Evolutionary conservation across 305 asterid species (phyloP).

Genomic region (Fraxinus velutina): DNA sequence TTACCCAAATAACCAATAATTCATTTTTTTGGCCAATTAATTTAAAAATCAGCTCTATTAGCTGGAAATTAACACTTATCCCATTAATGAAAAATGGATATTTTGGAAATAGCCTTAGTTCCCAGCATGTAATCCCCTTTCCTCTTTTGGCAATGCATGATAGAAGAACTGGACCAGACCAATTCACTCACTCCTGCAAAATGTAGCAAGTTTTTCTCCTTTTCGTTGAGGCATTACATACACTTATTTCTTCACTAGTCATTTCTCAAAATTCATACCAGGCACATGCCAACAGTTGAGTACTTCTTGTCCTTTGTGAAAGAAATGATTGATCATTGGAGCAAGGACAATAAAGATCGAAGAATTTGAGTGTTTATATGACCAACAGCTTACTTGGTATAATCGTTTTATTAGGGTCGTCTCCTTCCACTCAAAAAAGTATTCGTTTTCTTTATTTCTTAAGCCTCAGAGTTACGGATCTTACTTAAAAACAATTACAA

Average conservation of each 20-base stretch:
- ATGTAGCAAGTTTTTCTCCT: conserved; percentile 6
- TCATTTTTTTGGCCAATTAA: background rate
- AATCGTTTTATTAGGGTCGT: background rate
- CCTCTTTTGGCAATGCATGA: background rate
- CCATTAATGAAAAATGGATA: background rate
- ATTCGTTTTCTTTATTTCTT: background rate
- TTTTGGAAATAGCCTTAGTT: background rate
- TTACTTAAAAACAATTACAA: background rate
- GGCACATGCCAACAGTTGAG: background rate
- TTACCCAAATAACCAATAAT: background rate
- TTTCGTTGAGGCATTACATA: conserved; percentile 23
- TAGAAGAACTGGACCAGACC: background rate
- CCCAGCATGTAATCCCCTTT: background rate
- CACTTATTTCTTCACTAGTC: conserved; percentile 7
- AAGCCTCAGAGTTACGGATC: background rate
- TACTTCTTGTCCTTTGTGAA: background rate
- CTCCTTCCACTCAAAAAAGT: background rate
- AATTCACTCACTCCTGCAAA: background rate
- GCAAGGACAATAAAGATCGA: background rate
- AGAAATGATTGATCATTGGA: background rate
- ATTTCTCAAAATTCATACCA: background rate
- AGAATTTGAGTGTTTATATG: background rate
- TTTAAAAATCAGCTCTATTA: background rate
- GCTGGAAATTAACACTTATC: background rate
- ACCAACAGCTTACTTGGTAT: background rate